phyloP scores from a whole-genome alignment of 2,329 filamentous ascomycete genomes.

The Periconia macrospinosa region DNA sequence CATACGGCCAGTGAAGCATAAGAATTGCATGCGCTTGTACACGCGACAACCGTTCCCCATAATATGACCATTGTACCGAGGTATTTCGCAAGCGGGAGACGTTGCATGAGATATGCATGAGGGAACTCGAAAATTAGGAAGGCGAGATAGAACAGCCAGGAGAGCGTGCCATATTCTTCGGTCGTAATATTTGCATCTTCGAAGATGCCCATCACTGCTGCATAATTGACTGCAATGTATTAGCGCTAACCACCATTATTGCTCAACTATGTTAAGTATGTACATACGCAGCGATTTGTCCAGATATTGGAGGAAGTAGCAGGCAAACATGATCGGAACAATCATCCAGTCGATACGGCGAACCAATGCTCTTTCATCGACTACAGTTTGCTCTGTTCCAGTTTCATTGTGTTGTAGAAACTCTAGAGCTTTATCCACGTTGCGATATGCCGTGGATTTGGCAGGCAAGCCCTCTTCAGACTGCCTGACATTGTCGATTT shows the following conservation, averaged over 20 bases:
- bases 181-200: constrained; percentile 61
- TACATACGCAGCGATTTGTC: constrained; percentile 22
- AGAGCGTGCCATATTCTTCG: constrained; percentile 61
- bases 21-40: constrained; percentile 13
- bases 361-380: constrained; percentile 18
- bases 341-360: constrained; percentile 23
- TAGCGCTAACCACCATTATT: no score
- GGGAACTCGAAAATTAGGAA: constrained; percentile 24
- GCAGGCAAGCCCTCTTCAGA: constrained; percentile 7
- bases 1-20: constrained; percentile 52
- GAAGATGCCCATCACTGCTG: constrained; percentile 66
- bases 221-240: constrained; percentile 29
- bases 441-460: constrained; percentile 3
- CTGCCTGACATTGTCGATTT: constrained; percentile 5
- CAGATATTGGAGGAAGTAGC: constrained; percentile 24
- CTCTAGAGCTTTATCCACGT: constrained; percentile 19
- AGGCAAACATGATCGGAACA: constrained; percentile 25
- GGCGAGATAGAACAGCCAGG: constrained; percentile 50
- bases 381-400: constrained; percentile 6
- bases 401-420: constrained; percentile 17
- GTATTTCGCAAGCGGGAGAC: constrained; percentile 24
- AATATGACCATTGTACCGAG: constrained; percentile 35
- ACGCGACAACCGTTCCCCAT: constrained; percentile 20
- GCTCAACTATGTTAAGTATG: neutral
- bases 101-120: constrained; percentile 27